A percentile compares a stretch with the other conserved stretches of the same genome.
phyloP scores from a whole-genome alignment of 495 filamentous ascomycete genomes.

The Geopyxis carbonaria region DNA sequence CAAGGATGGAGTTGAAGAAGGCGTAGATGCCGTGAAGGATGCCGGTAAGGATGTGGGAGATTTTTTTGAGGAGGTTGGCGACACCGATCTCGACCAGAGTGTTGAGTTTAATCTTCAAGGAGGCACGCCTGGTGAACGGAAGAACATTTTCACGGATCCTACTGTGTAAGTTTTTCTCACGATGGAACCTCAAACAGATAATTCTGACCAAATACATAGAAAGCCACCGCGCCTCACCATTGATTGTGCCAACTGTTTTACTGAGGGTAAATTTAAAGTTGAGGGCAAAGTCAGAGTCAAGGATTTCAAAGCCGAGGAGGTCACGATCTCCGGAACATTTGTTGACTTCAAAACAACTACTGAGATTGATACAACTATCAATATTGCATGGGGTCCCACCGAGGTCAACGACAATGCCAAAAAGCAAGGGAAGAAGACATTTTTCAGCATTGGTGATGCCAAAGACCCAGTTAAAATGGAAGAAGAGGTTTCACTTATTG shows the following conservation, averaged over 20 bases:
- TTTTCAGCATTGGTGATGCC: not conserved
- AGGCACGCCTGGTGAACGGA: not conserved
- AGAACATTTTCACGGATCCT: conserved; percentile 4
- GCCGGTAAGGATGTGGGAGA: conserved; percentile 4
- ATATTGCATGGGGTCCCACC: not conserved
- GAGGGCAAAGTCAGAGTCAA: conserved; percentile 22
- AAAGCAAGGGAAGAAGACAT: not conserved
- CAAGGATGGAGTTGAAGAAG: not conserved
- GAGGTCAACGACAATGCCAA: not conserved
- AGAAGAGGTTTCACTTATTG: too few relatives aligned
- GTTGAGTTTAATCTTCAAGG: conserved; percentile 1
- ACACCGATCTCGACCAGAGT: conserved; percentile 26
- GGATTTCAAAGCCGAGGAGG: conserved; percentile 17
- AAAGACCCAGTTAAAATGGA: too few relatives aligned
- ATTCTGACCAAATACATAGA: not conserved
- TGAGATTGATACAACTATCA: conserved; percentile 19
- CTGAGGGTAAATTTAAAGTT: conserved; percentile 23
- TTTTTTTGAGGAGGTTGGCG: conserved; percentile 47
- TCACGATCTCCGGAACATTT: conserved; percentile 21
- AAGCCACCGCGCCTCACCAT: conserved; percentile 13
- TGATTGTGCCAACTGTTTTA: conserved; percentile 26
- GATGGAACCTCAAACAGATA: not conserved
- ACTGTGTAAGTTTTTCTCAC: not conserved
- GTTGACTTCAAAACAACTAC: conserved; percentile 19
- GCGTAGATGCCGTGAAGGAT: not conserved